A percentile compares a stretch with the other conserved stretches of the same genome.
These are phyloP conservation scores for Groenewaldozyma tartarivorans DNA, from an alignment of 805 yeast genomes.

Conservation along the genomic window DNA sequence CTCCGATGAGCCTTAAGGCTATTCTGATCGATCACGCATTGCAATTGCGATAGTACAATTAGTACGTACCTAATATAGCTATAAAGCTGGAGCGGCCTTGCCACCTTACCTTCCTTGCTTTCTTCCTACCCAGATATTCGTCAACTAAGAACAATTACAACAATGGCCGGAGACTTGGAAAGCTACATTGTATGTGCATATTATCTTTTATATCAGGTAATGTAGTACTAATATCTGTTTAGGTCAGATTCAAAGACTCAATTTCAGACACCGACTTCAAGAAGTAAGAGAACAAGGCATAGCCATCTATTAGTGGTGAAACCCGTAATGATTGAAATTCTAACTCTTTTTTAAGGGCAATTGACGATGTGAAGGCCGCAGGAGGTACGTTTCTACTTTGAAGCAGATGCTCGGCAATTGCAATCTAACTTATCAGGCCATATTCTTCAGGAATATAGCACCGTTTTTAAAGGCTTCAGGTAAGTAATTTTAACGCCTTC, in stretches of 20 bases:
- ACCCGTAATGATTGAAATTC: not conserved
- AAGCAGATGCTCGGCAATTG: not conserved
- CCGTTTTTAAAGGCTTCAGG: slow-evolving; percentile 29
- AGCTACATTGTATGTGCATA: slow-evolving; percentile 14
- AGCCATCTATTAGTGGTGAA: not conserved
- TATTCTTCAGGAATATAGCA: slow-evolving; percentile 24
- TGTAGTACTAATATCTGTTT: no score
- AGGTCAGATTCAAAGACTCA: slow-evolving; percentile 18
- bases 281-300: slow-evolving; percentile 8
- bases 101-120: no score
- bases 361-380: slow-evolving; percentile 14
- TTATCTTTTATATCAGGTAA: not conserved
- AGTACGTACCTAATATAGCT: no score
- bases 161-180: slow-evolving; percentile 5
- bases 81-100: no score
- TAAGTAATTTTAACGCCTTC: no score
- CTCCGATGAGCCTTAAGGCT: no score
- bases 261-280: slow-evolving; percentile 14
- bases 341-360: slow-evolving; percentile 10
- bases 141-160: no score
- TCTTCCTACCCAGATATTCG: no score
- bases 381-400: slow-evolving; percentile 10
- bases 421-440: slow-evolving; percentile 17
- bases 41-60: no score
- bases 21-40: no score